Percentiles rank a stretch among this genome's conserved stretches.
phyloP scores from a whole-genome alignment of 2,329 filamentous ascomycete species.

The Aspergillus chevalieri region DNA sequence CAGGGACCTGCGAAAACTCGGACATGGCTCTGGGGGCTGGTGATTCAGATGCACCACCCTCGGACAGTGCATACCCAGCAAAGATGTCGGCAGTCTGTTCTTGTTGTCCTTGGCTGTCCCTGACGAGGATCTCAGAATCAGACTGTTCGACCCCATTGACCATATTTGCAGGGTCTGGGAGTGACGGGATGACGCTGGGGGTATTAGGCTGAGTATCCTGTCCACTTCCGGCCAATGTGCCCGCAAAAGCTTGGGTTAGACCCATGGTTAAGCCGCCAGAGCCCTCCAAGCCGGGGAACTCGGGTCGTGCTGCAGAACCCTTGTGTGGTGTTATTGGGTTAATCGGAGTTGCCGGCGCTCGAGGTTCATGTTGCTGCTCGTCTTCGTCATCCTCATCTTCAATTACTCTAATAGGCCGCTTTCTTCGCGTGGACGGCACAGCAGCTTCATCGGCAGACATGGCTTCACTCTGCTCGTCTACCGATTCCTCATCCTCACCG shows the following conservation, averaged over 20 bases:
- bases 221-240: slow-evolving; percentile 65
- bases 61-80: slow-evolving; percentile 27
- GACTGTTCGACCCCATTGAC: slow-evolving; percentile 55
- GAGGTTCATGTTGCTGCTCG: slow-evolving; percentile 27
- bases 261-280: slow-evolving; percentile 51
- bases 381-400: slow-evolving; percentile 62
- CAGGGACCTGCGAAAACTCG: slow-evolving; percentile 63
- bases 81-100: slow-evolving; percentile 42
- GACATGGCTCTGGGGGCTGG: slow-evolving; percentile 41
- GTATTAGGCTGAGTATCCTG: slow-evolving; percentile 36
- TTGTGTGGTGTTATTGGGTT: slow-evolving; percentile 13
- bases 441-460: slow-evolving; percentile 40
- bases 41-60: slow-evolving; percentile 30
- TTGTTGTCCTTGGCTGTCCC: slow-evolving; percentile 50
- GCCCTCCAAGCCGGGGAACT: slow-evolving; percentile 60
- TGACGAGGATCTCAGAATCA: slow-evolving; percentile 56
- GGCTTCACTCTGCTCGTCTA: slow-evolving; percentile 16
- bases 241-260: slow-evolving; percentile 83
- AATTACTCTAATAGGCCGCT: slow-evolving; percentile 51
- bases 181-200: slow-evolving; percentile 37
- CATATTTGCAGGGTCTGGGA: slow-evolving; percentile 53
- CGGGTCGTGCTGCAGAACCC: slow-evolving; percentile 42
- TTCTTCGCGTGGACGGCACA: slow-evolving; percentile 47
- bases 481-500: slow-evolving; percentile 7
- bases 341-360: slow-evolving; percentile 28